Base-by-base conservation (phyloP, 1,284 basidiomycete genomes). In the Pulchroboletus neoregius region DNA sequence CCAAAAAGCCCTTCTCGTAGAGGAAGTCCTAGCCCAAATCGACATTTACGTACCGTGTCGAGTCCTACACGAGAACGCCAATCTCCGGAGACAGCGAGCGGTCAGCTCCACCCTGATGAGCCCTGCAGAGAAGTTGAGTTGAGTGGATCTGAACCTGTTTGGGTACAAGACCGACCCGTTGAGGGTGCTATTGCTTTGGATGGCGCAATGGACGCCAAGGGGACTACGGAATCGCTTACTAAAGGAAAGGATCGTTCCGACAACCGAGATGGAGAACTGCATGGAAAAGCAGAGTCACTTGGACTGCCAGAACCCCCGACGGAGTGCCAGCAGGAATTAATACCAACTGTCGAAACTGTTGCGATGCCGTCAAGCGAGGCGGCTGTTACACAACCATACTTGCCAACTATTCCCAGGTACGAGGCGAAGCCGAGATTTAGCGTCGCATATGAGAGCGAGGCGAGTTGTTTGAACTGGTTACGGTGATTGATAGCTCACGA, bases 371-470 rank as follows among this genome's bases (percentile, higher is more conserved):
- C 58, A 50, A 48, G 26, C 37, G 56, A 61, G 35, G 45, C n/a
- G 28, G 42, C 31, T 37, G 58, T 58, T 39, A 67, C 52, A 18
- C 51, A 57, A 37, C 63, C 62, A 2, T 65, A 55, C 44, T 35
- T 63, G 8, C 62, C 65, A 20, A 39, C 16, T 22, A 65, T 67
- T 48, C 62, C 63, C 27, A 63, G 49, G 33, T 59, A 49, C 27
- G 53, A 61, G 7, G 44, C 48, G 37, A 57, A 57, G 37, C 44
- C 52, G 0, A 65, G 49, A 38, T 60, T 58, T 60, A 53, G 64
- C 50, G 48, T 38, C 44, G 46, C 36, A 31, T 58, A 62, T 11
- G 58, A 65, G 24, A 31, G 28, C 12, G 62, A 63, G 58, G 65
- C 54, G 42, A 48, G 58, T 61, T 3, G 22, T 27, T 31, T 28